Conservation (phyloP, 192 early-diverging fungal species). For the Coemansia sp. region DNA sequence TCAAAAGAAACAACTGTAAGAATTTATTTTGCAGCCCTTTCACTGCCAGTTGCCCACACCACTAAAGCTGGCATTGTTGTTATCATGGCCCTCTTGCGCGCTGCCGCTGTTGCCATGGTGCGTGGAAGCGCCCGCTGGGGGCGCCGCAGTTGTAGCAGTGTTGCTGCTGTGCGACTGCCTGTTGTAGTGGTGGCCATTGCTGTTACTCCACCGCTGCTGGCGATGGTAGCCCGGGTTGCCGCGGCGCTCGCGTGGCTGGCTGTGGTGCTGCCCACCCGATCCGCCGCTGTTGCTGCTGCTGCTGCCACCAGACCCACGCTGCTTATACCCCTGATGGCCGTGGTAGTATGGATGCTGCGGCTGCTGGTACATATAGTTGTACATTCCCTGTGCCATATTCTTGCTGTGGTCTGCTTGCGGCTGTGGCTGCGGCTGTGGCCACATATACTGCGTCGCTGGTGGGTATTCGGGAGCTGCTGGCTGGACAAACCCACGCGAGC, state of each 20-base stretch:
- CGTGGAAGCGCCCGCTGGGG: neutral
- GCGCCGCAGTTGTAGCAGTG: neutral
- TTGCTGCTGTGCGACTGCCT: constrained; percentile 4
- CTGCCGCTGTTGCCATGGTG: constrained; percentile 1
- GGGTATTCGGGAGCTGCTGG: constrained; percentile 9
- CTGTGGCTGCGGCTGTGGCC: constrained; percentile 19
- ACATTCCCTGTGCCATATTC: constrained; percentile 9
- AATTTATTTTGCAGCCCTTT: neutral
- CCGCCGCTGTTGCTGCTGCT: constrained; percentile 6
- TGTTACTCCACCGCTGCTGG: constrained; percentile 40
- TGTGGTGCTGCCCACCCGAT: constrained; percentile 15
- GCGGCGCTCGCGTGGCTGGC: constrained; percentile 30
- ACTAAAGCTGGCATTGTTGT: too few relatives aligned
- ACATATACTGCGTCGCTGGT: constrained; percentile 25
- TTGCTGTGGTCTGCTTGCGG: constrained; percentile 7
- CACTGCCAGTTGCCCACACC: too few relatives aligned
- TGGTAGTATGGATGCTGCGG: constrained; percentile 22
- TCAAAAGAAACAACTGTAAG: neutral
- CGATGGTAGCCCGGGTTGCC: constrained; percentile 15
- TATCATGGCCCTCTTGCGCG: too few relatives aligned
- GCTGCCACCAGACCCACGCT: constrained; percentile 36
- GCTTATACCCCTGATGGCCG: constrained; percentile 17
- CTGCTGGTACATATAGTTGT: constrained; percentile 15
- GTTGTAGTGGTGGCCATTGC: constrained; percentile 13
- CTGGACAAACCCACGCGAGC: constrained; percentile 18